Evolutionary conservation across 2,329 filamentous ascomycete genomes (phyloP), one percentile per base, ranked within the genome.

Genomic region (Neonectria faginata): DNA sequence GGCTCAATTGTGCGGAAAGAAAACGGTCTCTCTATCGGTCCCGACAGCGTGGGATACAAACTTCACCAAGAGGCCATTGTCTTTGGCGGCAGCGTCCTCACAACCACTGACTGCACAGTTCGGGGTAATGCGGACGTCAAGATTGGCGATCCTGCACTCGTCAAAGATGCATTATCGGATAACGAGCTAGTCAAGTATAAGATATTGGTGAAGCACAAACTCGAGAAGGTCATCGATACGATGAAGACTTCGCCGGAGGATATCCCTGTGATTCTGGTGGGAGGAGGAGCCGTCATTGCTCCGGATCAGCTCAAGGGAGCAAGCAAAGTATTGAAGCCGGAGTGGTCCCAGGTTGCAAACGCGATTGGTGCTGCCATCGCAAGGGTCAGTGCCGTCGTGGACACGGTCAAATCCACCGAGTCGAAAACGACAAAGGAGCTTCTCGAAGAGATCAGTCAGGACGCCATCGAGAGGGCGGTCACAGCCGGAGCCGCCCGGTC

Each of bases 341-440:
- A 82, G 44, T 88, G 83, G 79, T 84, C 86, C 2, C 83, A 83
- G 3, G 86, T 90, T 2, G 88, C 89, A 9, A 91, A 91, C 70
- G 88, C 88, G 0, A 88, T 91, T 10, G 88, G 88, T 2, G 88
- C 88, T 9, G 88, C 88, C 1, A 88, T 87, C 62, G 86, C 88
- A 1, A 79, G 86, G 42, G 86, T 90, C 2, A 88, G 85, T 62
- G 83, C 84, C 1, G 82, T 85, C 0, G 79, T 85, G 10, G 85
- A 87, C 62, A 83, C 81, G 0, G 80, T 86, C 25, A 81, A 84
- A 61, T 83, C 82, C 0, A 86, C 83, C 0, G 83, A 82, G 58
- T 74, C 74, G 0, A 78, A 77, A 64, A 75, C 80, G 5, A 75
- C 75, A 0, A 67, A 77, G n/a, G 74, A 81, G 39, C 67, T 81